A percentile compares a stretch with the other conserved stretches of the same genome.
Conservation (phyloP, 176 grass and related monocot species). For the Raddia guianensis region DNA sequence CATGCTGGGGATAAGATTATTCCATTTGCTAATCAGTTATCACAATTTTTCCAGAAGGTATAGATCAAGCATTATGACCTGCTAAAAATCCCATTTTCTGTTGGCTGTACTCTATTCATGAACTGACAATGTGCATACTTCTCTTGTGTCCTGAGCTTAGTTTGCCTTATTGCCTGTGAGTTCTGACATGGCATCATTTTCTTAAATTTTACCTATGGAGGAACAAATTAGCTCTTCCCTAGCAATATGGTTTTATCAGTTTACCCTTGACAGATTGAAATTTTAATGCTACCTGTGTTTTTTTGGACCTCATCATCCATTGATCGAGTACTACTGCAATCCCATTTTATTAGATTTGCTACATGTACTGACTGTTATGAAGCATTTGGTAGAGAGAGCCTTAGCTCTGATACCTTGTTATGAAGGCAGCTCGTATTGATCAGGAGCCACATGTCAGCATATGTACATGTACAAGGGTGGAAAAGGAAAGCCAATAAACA, state of each 20-base stretch:
- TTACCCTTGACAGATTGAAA: slow-evolving; percentile 23
- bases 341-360: neutral
- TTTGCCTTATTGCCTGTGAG: neutral
- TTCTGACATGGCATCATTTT: slow-evolving; percentile 26
- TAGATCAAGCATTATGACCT: neutral
- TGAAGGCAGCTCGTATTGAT: no score
- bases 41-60: slow-evolving; percentile 93
- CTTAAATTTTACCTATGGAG: slow-evolving; percentile 17
- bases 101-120: slow-evolving; percentile 34
- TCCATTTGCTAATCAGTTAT: slow-evolving; percentile 87
- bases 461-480: no score
- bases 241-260: slow-evolving; percentile 16
- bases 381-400: no score
- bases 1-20: slow-evolving; percentile 87
- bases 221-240: neutral
- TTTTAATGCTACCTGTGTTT: neutral
- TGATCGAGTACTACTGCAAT: slow-evolving; percentile 1
- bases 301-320: neutral
- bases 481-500: no score
- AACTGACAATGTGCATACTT: neutral
- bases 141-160: neutral
- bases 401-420: no score
- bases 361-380: neutral
- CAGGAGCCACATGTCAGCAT: no score
- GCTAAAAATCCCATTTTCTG: slow-evolving; percentile 19